These are phyloP conservation scores for Phytophthora boehmeriae DNA, from an alignment of 352 stramenopile genomes.

Conservation along the genomic window DNA sequence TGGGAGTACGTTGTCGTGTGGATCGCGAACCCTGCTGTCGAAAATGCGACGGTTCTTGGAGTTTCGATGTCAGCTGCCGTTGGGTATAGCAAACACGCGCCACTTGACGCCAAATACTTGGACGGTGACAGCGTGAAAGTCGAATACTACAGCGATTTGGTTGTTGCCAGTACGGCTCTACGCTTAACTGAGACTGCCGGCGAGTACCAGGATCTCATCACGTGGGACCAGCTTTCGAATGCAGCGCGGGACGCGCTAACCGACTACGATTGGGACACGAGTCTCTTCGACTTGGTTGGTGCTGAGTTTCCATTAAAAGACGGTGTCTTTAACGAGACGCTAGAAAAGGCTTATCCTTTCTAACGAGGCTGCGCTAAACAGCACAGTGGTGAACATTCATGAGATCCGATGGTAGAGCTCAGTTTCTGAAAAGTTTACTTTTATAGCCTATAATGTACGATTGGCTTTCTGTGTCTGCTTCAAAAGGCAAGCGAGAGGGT, in stretches of 20 bases:
- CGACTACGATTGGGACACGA: conserved; percentile 31
- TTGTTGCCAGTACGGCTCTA: conserved; percentile 16
- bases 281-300: conserved; percentile 16
- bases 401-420: too few species aligned
- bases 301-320: conserved; percentile 39
- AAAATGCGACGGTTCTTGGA: conserved; percentile 25
- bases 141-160: conserved; percentile 34
- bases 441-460: too few species aligned
- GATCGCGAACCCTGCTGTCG: conserved; percentile 25
- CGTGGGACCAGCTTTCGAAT: conserved; percentile 30
- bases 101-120: conserved; percentile 18
- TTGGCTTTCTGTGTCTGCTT: too few species aligned
- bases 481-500: too few species aligned
- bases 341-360: conserved; percentile 17
- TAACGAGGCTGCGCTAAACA: too few species aligned
- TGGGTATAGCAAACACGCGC: conserved; percentile 27
- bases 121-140: conserved; percentile 30
- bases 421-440: too few species aligned
- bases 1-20: conserved; percentile 52
- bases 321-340: conserved; percentile 32
- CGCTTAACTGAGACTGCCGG: conserved; percentile 26
- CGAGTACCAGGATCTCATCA: conserved; percentile 20
- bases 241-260: conserved; percentile 21
- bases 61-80: conserved; percentile 23
- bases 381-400: too few species aligned